Percentiles rank a stretch among this genome's conserved stretches.
phyloP scores from a whole-genome alignment of 2,329 filamentous ascomycete species.

The Xylariaceae sp. region DNA sequence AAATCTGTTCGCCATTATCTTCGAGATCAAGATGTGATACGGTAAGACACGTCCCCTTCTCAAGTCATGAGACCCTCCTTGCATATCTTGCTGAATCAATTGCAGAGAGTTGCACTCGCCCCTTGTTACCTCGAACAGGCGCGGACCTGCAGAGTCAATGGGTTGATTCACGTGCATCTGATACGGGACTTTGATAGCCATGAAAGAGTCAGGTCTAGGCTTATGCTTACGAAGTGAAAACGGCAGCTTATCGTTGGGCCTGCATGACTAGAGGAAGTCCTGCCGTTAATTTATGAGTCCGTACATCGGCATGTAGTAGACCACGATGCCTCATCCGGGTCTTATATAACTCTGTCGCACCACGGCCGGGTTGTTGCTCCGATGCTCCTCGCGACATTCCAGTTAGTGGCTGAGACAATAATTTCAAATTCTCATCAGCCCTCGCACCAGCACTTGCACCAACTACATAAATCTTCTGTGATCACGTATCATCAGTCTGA shows the following conservation, averaged over 20 bases:
- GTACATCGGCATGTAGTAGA: too few species aligned
- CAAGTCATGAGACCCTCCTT: neutral
- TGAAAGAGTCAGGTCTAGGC: too few species aligned
- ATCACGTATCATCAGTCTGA: neutral
- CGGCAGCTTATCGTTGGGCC: too few species aligned
- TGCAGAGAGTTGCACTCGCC: too few species aligned
- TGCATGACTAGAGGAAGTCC: too few species aligned
- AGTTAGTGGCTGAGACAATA: constrained; percentile 4
- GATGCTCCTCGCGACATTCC: neutral
- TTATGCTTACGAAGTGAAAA: too few species aligned
- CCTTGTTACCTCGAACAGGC: too few species aligned
- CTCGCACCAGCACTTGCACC: neutral
- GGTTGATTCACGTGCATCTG: neutral
- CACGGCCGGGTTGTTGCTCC: neutral
- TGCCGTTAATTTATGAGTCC: too few species aligned
- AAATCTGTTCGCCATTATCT: too few species aligned
- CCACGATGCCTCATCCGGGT: too few species aligned
- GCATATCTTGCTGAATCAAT: too few species aligned
- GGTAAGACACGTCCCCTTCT: neutral
- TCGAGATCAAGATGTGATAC: neutral
- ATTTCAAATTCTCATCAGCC: too few species aligned
- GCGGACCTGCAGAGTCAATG: neutral
- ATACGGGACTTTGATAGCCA: neutral
- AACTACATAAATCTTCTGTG: neutral
- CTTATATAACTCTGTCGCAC: neutral